Evolutionary conservation across 2,329 filamentous ascomycete genomes (phyloP).

Genomic region (Xylaria arbuscula): DNA sequence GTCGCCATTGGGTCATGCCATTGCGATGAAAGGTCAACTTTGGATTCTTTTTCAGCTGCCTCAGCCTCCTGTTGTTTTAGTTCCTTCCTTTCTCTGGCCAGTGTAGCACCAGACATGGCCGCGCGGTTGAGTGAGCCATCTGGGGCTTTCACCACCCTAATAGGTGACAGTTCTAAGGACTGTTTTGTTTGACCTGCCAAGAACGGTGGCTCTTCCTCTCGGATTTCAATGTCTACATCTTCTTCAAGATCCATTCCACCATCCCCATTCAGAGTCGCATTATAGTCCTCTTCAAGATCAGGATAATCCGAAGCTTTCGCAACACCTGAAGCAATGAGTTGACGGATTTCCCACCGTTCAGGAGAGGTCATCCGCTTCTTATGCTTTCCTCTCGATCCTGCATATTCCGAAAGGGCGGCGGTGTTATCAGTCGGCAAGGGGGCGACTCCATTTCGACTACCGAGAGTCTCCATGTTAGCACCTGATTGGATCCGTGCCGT

Average conservation of each 20-base stretch:
- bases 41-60: slow-evolving; percentile 77
- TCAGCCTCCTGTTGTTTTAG: slow-evolving; percentile 88
- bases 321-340: slow-evolving; percentile 94
- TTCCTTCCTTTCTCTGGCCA: slow-evolving; percentile 92
- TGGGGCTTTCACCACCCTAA: slow-evolving; percentile 95
- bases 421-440: slow-evolving; percentile 59
- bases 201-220: slow-evolving; percentile 96
- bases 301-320: slow-evolving; percentile 94
- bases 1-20: slow-evolving; percentile 98
- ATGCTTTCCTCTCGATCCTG: slow-evolving; percentile 66
- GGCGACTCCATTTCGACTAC: slow-evolving; percentile 66
- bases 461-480: slow-evolving; percentile 86
- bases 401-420: slow-evolving; percentile 72
- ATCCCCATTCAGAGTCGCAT: slow-evolving; percentile 86
- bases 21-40: slow-evolving; percentile 86
- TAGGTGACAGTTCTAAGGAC: slow-evolving; percentile 92
- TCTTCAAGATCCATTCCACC: slow-evolving; percentile 92
- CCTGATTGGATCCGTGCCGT: slow-evolving; percentile 84
- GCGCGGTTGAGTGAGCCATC: slow-evolving; percentile 98
- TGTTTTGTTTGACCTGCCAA: slow-evolving; percentile 96
- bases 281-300: slow-evolving; percentile 93
- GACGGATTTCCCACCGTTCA: slow-evolving; percentile 96
- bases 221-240: slow-evolving; percentile 96
- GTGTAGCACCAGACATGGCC: slow-evolving; percentile 88
- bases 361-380: slow-evolving; percentile 97